phyloP scores from a whole-genome alignment of 495 filamentous ascomycete genomes.

The Lineolata rhizophorae region DNA sequence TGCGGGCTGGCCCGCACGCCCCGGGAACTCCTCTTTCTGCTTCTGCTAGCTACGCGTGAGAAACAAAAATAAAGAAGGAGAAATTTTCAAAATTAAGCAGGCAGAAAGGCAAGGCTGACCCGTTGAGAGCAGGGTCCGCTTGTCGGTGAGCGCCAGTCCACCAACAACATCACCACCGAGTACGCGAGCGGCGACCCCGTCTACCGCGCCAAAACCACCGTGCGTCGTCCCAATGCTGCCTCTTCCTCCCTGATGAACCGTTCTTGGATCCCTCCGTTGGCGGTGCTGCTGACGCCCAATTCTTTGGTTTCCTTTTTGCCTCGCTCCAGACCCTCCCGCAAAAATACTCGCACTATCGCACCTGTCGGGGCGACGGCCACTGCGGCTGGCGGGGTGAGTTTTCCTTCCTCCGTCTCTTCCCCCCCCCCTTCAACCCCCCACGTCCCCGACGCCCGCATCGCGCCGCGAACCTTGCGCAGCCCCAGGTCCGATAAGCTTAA shows the following conservation, averaged over 20 bases:
- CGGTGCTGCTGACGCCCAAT: too few relatives aligned
- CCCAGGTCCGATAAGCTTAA: too few relatives aligned
- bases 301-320: slow-evolving; percentile 4
- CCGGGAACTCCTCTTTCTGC: background rate
- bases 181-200: slow-evolving; percentile 81
- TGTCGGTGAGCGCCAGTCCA: slow-evolving; percentile 58
- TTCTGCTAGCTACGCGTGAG: too few relatives aligned
- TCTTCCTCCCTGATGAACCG: slow-evolving; percentile 1
- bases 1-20: too few relatives aligned
- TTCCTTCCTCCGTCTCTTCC: too few relatives aligned
- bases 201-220: slow-evolving; percentile 66
- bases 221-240: slow-evolving; percentile 22
- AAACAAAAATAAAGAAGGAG: too few relatives aligned
- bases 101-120: too few relatives aligned
- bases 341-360: slow-evolving; percentile 72
- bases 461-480: too few relatives aligned
- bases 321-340: slow-evolving; percentile 44
- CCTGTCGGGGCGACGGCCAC: slow-evolving; percentile 79
- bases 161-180: slow-evolving; percentile 56
- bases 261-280: too few relatives aligned
- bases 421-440: too few relatives aligned
- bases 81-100: too few relatives aligned
- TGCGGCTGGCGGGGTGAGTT: slow-evolving; percentile 88
- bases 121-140: slow-evolving; percentile 77
- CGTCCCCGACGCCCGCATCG: slow-evolving; percentile 9